Conservation (phyloP, 306 rosid genomes). For the Echinosophora koreensis region DNA sequence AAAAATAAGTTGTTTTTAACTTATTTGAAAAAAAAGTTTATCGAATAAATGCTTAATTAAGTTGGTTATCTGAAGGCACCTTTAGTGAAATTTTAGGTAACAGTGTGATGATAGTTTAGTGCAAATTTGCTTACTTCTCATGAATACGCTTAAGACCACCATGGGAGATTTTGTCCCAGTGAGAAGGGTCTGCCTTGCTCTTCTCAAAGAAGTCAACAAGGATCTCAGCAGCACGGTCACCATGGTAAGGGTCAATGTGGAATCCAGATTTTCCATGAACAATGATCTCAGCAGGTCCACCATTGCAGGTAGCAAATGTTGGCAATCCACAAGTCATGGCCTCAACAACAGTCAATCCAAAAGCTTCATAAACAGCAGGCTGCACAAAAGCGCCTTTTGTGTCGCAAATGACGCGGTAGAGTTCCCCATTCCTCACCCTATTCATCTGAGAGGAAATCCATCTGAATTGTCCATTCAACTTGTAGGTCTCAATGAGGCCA, state of each 20-base stretch:
- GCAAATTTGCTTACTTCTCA: constrained; percentile 76
- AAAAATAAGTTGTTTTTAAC: no score
- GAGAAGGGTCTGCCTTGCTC: constrained; percentile 70
- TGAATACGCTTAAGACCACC: constrained; percentile 86
- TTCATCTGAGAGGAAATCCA: constrained; percentile 98
- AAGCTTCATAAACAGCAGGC: constrained; percentile 97
- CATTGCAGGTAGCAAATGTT: constrained; percentile 92
- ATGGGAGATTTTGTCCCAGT: constrained; percentile 84
- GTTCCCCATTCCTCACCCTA: constrained; percentile 88
- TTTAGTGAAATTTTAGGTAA: neutral
- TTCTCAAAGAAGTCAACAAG: constrained; percentile 88
- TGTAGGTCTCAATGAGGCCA: constrained; percentile 78
- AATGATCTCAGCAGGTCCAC: constrained; percentile 98
- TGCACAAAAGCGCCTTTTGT: constrained; percentile 94
- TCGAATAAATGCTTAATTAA: no score
- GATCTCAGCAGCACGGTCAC: constrained; percentile 75
- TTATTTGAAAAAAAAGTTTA: no score
- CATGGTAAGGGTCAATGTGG: constrained; percentile 92
- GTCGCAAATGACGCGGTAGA: constrained; percentile 88
- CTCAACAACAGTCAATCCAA: constrained; percentile 94
- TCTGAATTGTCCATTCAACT: constrained; percentile 91
- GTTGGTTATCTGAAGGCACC: no score
- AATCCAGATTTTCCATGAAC: constrained; percentile 89
- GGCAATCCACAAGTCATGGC: constrained; percentile 99
- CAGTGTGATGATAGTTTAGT: neutral